These are phyloP conservation scores for Clonostachys byssicola DNA, from an alignment of 2,329 filamentous ascomycete genomes.

Conservation along the genomic window DNA sequence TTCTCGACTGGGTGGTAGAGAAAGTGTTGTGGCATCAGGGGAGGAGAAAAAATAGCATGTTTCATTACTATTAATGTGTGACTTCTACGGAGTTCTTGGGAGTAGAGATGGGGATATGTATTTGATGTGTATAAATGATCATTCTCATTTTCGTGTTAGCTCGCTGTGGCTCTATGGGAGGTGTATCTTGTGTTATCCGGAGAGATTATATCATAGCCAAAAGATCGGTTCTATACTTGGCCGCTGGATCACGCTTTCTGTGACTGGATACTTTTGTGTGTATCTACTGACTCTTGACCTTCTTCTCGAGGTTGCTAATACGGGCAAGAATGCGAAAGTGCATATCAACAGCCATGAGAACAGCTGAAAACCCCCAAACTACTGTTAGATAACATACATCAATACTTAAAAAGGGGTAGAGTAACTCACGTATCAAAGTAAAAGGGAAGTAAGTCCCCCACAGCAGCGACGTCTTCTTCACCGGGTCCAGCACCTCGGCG, in stretches of 20 bases:
- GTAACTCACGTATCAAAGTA: slow-evolving; percentile 44
- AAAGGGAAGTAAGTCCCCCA: slow-evolving; percentile 48
- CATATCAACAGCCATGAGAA: slow-evolving; percentile 50
- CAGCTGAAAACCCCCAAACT: slow-evolving; percentile 27
- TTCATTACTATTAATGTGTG: not conserved
- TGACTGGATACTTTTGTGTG: not conserved
- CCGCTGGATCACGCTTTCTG: not conserved
- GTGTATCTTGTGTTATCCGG: not conserved
- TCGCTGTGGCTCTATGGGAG: not conserved
- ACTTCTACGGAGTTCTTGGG: not conserved
- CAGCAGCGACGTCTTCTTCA: slow-evolving; percentile 40
- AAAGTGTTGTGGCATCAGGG: no score
- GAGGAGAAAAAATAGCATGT: not conserved
- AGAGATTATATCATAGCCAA: not conserved
- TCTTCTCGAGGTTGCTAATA: slow-evolving; percentile 20
- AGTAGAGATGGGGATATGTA: not conserved
- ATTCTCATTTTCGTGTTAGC: not conserved
- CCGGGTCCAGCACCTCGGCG: slow-evolving; percentile 31
- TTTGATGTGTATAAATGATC: not conserved
- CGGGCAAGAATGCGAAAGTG: slow-evolving; percentile 42
- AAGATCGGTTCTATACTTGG: not conserved
- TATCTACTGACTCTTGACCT: slow-evolving; percentile 35
- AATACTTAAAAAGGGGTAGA: not conserved
- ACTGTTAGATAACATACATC: not conserved
- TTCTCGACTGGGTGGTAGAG: not conserved